Percentiles rank a stretch among this genome's conserved stretches.
Conservation (phyloP, 192 early-diverging fungal genomes). For the Coemansia sp. region DNA sequence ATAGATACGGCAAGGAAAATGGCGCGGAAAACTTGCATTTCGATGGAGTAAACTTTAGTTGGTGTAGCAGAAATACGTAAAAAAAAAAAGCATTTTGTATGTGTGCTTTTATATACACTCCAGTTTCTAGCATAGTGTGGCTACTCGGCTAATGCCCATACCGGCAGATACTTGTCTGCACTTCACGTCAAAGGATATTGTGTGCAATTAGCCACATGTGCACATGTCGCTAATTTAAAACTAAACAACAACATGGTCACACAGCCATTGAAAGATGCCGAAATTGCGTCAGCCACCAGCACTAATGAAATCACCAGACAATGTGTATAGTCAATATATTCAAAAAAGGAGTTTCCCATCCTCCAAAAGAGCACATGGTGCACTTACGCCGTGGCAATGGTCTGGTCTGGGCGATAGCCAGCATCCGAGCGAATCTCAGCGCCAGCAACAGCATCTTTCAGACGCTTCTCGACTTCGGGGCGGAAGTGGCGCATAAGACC, state of each 20-base stretch:
- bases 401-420: constrained; percentile 45
- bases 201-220: not conserved
- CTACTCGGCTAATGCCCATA: constrained; percentile 1
- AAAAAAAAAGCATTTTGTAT: not conserved
- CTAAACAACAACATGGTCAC: not conserved
- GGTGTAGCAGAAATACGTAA: not conserved
- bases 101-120: not conserved
- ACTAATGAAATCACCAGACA: not conserved
- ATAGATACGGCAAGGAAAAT: not conserved
- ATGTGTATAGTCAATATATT: not conserved
- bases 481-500: constrained; percentile 80
- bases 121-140: not conserved
- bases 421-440: constrained; percentile 34
- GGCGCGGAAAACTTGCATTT: not conserved
- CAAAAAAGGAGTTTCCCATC: not conserved
- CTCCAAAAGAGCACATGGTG: not conserved
- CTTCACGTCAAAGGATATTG: not conserved
- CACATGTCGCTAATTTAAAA: not conserved
- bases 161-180: not conserved
- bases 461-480: constrained; percentile 38
- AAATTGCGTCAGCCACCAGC: constrained; percentile 1
- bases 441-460: constrained; percentile 35
- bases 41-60: not conserved
- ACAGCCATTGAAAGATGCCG: not conserved
- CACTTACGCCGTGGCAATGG: constrained; percentile 39